Percentiles rank a stretch among this genome's conserved stretches.
These are phyloP conservation scores for Penicillium coffeae DNA, from an alignment of 495 filamentous ascomycete species.

Conservation along the genomic window DNA sequence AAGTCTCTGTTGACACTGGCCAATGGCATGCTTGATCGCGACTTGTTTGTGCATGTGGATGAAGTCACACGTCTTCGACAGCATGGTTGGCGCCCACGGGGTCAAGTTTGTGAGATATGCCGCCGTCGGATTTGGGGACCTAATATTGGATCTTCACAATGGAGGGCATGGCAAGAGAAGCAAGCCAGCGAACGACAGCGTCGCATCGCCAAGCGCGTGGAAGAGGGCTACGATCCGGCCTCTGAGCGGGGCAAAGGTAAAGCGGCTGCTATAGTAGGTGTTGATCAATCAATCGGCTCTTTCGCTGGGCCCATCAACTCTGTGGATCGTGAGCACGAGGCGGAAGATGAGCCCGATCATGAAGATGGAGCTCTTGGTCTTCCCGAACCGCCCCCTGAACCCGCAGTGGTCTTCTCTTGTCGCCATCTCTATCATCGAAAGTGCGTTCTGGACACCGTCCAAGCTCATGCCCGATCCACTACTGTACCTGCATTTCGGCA, in stretches of 20 bases:
- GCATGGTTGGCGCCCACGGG: slow-evolving; percentile 81
- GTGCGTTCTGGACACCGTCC: slow-evolving; percentile 36
- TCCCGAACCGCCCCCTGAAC: slow-evolving; percentile 15
- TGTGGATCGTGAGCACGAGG: slow-evolving; percentile 10
- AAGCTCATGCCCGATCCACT: slow-evolving; percentile 15
- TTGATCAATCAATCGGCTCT: slow-evolving; percentile 14
- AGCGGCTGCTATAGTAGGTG: slow-evolving; percentile 24
- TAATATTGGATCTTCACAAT: slow-evolving; percentile 72
- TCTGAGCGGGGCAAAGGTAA: slow-evolving; percentile 41
- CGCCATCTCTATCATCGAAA: slow-evolving; percentile 51
- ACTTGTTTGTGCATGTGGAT: slow-evolving; percentile 80
- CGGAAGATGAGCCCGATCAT: slow-evolving; percentile 10
- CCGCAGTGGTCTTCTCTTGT: slow-evolving; percentile 51
- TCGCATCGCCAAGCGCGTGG: slow-evolving; percentile 27
- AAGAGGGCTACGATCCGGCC: slow-evolving; percentile 27
- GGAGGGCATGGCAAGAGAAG: slow-evolving; percentile 72
- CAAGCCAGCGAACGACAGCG: slow-evolving; percentile 45
- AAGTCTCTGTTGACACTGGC: slow-evolving; percentile 80
- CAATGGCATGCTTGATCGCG: slow-evolving; percentile 80
- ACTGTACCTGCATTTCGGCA: slow-evolving; percentile 15
- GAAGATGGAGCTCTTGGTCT: too few relatives aligned
- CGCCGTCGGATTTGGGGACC: slow-evolving; percentile 84
- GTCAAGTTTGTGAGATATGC: slow-evolving; percentile 84
- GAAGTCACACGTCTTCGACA: slow-evolving; percentile 72
- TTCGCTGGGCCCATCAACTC: slow-evolving; percentile 5